Evolutionary conservation across 208 protist genomes (phyloP).

Genomic region (Trypanosoma melophagium): DNA sequence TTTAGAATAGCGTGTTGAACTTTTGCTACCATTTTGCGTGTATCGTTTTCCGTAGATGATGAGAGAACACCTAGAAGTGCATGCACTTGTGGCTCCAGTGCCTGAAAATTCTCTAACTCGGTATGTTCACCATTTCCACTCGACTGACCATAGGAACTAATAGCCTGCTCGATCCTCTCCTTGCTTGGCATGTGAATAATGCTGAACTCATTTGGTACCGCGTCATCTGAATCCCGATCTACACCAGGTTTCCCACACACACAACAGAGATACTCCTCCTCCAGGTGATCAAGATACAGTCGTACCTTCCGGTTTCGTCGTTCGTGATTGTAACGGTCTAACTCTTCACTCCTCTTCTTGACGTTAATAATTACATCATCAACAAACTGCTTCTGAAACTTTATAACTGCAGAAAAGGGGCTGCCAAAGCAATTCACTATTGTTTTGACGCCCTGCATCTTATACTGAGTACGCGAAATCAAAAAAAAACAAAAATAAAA

Average conservation of each 20-base stretch:
- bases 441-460: slow-evolving; percentile 1
- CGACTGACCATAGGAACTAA: slow-evolving; percentile 5
- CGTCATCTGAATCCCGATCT: slow-evolving; percentile 55
- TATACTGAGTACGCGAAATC: not conserved
- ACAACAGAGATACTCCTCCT: slow-evolving; percentile 83
- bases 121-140: not conserved
- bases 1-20: slow-evolving; percentile 19
- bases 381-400: slow-evolving; percentile 81
- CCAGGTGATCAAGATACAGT: slow-evolving; percentile 72
- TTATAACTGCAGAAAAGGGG: slow-evolving; percentile 62
- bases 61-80: slow-evolving; percentile 1
- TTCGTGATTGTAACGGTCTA: slow-evolving; percentile 51
- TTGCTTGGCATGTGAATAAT: slow-evolving; percentile 53
- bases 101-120: not conserved
- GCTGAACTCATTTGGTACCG: slow-evolving; percentile 60
- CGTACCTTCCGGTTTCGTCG: slow-evolving; percentile 59
- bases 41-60: not conserved
- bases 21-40: slow-evolving; percentile 16
- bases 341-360: slow-evolving; percentile 53
- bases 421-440: slow-evolving; percentile 44
- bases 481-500: slow-evolving; percentile 7
- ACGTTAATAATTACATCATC: slow-evolving; percentile 68
- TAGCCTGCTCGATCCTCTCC: slow-evolving; percentile 31
- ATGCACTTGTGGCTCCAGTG: not conserved
- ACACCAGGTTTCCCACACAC: slow-evolving; percentile 74